Evolutionary conservation across 2,329 filamentous ascomycete genomes (phyloP).

Genomic region (Orbilia brochopaga): DNA sequence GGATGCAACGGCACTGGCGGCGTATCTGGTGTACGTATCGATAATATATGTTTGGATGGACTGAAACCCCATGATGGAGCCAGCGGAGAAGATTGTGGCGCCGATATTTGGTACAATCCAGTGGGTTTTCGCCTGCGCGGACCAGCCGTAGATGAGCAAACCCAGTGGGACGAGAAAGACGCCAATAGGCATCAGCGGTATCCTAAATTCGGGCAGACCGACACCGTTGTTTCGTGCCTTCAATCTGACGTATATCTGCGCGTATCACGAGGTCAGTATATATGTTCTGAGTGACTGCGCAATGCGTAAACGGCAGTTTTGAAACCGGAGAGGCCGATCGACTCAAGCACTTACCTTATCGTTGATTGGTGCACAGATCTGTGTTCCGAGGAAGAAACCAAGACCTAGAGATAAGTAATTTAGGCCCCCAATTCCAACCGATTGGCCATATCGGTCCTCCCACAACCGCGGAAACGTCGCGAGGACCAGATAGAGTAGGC

Average conservation of each 20-base stretch:
- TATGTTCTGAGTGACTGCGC: constrained; percentile 28
- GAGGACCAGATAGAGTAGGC: constrained; percentile 66
- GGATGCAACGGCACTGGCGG: constrained; percentile 63
- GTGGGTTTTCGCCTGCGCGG: constrained; percentile 62
- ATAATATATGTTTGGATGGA: constrained; percentile 69
- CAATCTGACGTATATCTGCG: constrained; percentile 57
- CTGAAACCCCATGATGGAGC: constrained; percentile 66
- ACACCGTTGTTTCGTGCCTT: constrained; percentile 55
- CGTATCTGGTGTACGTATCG: constrained; percentile 63
- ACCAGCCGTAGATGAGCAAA: constrained; percentile 68
- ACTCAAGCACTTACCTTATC: constrained; percentile 54
- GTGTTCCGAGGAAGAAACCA: constrained; percentile 58
- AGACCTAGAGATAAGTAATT: constrained; percentile 63
- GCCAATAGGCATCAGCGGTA: constrained; percentile 66
- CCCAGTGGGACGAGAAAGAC: constrained; percentile 64
- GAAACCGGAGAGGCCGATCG: constrained; percentile 1
- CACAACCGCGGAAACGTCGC: constrained; percentile 65
- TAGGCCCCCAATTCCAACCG: constrained; percentile 60
- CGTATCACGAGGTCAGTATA: constrained; percentile 41
- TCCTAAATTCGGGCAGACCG: constrained; percentile 61
- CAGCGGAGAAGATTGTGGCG: constrained; percentile 64
- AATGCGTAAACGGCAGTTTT: background rate
- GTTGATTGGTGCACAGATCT: constrained; percentile 58
- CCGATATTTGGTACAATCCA: constrained; percentile 70
- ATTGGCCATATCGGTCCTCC: constrained; percentile 61